Base-by-base conservation (phyloP, 176 grass and related monocot species). In the Aegilops speltoides region DNA sequence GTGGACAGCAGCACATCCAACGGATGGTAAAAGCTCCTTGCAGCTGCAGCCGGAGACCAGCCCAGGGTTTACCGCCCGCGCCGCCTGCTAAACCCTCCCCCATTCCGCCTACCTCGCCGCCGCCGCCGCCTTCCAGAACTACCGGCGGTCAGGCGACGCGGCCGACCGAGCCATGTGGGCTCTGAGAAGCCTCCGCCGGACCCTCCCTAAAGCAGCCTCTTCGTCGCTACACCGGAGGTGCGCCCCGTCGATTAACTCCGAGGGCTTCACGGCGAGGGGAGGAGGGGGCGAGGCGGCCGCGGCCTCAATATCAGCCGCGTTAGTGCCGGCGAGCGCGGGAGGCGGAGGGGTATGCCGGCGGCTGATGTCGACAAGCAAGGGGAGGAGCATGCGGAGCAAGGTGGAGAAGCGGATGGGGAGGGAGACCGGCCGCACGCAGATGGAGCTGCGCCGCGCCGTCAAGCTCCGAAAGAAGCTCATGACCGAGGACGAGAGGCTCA, bases 401-500 rank as follows among this genome's bases (percentile, higher is more conserved):
- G 97, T 99, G 80, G 94, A 96, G 92, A 99, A 79, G 83, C 93
- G 92, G 83, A 99, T 99, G 94, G 79, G 64, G 36, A 93, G 88
- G 90, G 97, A 99, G 89, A 94, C 92, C 4, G 94, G 97, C 6
- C 93, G 93, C 83, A 99, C 94, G 33, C 87, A 96, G 84, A 85
- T 85, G 76, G 97, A 99, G 83, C 88, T 98, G 76, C 91, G 97
- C 70, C 92, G 83, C 62, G 92, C 97, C 17, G 91, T 94, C 77
- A 99, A 99, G 83, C 89, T 99, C 57, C 83, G 97, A 81, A 99
- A 91, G 86, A 94, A 99, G 70, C 89, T 99, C 84, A 99, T 99
- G 97, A 96, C 97, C 11, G 94, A 99, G 7, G 90, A 99, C 73
- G 97, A 94, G 90, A 91, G 91, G 90, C 89, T 93, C 68, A 91